phyloP scores from a whole-genome alignment of 768 basidiomycete species.

The Kwoniella sp. region DNA sequence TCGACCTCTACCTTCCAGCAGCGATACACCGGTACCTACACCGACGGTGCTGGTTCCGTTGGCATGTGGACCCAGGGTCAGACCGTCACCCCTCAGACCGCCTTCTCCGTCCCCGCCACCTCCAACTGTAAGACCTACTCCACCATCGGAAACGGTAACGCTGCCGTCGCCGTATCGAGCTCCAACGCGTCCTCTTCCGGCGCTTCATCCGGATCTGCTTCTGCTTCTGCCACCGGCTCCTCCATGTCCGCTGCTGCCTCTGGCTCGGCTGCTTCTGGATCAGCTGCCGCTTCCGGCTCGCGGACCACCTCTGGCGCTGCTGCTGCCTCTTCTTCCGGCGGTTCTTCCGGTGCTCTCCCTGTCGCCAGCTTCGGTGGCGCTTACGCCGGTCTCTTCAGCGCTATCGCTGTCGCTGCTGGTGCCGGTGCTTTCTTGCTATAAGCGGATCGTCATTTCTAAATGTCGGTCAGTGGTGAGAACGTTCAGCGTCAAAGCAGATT shows the following conservation, averaged over 20 bases:
- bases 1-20: constrained; percentile 56
- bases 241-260: constrained; percentile 16
- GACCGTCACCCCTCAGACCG: constrained; percentile 54
- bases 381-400: constrained; percentile 31
- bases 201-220: constrained; percentile 60
- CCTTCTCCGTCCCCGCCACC: constrained; percentile 54
- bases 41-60: constrained; percentile 37
- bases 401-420: constrained; percentile 38
- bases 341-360: constrained; percentile 30
- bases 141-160: constrained; percentile 48
- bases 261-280: constrained; percentile 17
- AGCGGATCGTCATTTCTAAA: constrained; percentile 2
- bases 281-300: constrained; percentile 22
- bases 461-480: neutral
- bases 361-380: constrained; percentile 33
- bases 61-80: constrained; percentile 54
- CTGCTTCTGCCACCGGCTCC: constrained; percentile 31
- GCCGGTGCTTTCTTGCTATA: constrained; percentile 48
- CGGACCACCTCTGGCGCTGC: constrained; percentile 22
- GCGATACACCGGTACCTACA: constrained; percentile 57
- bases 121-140: constrained; percentile 58
- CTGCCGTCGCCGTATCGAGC: constrained; percentile 34
- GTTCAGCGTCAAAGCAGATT: neutral
- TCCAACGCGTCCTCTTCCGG: constrained; percentile 57
- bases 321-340: constrained; percentile 26